Evolutionary conservation across 495 filamentous ascomycete genomes (phyloP), one percentile per base, ranked within the genome.

Genomic region (Lepidopterella palustris): DNA sequence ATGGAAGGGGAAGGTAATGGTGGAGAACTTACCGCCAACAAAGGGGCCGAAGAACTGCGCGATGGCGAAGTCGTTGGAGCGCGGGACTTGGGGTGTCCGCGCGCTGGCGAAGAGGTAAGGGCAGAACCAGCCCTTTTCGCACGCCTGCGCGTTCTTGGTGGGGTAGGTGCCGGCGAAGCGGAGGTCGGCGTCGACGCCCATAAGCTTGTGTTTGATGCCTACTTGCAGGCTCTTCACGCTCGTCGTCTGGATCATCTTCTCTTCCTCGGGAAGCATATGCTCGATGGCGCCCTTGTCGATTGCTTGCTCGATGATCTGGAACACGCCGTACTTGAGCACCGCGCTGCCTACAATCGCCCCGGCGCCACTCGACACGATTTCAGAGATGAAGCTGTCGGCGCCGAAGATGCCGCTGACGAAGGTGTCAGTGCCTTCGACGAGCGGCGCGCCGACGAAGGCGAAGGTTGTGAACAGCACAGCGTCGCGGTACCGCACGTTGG

Each of bases 211-310:
- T 49, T 75, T 74, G 56, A 75, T 71, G 55, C 61, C 63, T n/a
- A 74, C 74, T 40, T 73, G 73, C 53, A 75, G 53, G 47, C 72
- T 75, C 56, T 73, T 72, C 50, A 72, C 74, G 53, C 57, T 66
- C 1, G 67, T 73, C 26, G 73, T 75, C 25, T 62, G 59, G 18
- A 75, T 51, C 65, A 74, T 75, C 57, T 75, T 75, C 64, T 75
- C 73, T 57, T 76, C 73, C 49, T 75, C 73, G 10, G 73, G 73
- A 28, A 75, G 62, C 40, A 75, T 71, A 21, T 75, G 66, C 54
- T 75, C 73, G 10, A 75, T 45, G 25, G 75, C 53, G n/a, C 71
- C 73, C 62, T 75, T 75, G 50, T 75, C 73, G 55, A 75, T 71
- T 5, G 73, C 73, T 50, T 75, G 73, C 57, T 75, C 73, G 6